phyloP scores from a whole-genome alignment of 2,329 filamentous ascomycete species.

The Calonectria multiphialidica region DNA sequence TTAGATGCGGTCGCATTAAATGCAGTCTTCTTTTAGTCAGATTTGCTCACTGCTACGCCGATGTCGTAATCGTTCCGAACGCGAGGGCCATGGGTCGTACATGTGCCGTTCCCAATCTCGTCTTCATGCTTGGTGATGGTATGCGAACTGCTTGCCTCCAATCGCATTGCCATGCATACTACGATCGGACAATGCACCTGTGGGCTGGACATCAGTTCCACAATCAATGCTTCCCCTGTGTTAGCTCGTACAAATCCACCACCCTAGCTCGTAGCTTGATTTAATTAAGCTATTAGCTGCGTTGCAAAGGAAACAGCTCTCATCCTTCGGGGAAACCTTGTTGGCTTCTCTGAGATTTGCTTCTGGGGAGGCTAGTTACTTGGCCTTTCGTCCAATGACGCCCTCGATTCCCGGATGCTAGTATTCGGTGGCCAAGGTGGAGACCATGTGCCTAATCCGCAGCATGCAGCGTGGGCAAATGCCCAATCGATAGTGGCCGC shows the following conservation, averaged over 20 bases:
- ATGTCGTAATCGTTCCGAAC: too few species aligned
- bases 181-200: not conserved
- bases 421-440: not conserved
- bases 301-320: not conserved
- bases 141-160: not conserved
- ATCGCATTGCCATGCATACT: not conserved
- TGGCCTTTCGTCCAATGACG: not conserved
- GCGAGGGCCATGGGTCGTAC: too few species aligned
- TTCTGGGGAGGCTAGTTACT: not conserved
- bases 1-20: too few species aligned
- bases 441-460: not conserved
- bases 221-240: not conserved
- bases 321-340: not conserved
- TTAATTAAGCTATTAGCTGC: not conserved
- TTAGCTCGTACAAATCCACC: not conserved
- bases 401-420: not conserved
- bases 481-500: not conserved
- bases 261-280: not conserved
- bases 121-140: not conserved
- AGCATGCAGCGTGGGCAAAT: not conserved
- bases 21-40: too few species aligned
- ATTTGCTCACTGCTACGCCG: too few species aligned
- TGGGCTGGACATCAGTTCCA: too few species aligned
- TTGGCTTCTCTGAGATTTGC: not conserved
- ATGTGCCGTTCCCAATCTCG: not conserved